These are phyloP conservation scores for Cephalotrichum gorgonifer DNA, from an alignment of 2,329 filamentous ascomycete species.

Conservation along the genomic window DNA sequence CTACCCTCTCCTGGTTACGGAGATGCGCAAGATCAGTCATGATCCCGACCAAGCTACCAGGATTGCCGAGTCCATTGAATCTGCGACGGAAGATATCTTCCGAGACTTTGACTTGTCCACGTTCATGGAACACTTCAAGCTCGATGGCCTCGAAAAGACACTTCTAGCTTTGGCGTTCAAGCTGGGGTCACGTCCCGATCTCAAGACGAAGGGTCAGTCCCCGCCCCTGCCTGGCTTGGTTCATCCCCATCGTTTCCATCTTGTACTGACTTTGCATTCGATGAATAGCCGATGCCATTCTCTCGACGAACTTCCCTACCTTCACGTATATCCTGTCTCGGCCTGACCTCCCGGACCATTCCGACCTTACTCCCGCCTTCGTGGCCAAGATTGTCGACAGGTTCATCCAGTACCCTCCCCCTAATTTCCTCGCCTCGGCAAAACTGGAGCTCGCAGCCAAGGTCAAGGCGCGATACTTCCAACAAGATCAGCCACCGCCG, in stretches of 20 bases:
- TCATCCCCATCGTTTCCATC: conserved; percentile 2
- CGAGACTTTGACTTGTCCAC: conserved; percentile 92
- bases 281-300: conserved; percentile 69
- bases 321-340: conserved; percentile 70
- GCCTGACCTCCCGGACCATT: conserved; percentile 50
- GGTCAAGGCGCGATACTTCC: conserved; percentile 57
- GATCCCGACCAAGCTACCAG: conserved; percentile 76
- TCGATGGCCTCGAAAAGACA: conserved; percentile 80
- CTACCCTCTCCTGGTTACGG: conserved; percentile 70
- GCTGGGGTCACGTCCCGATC: conserved; percentile 64
- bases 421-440: conserved; percentile 69
- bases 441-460: conserved; percentile 60
- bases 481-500: conserved; percentile 53
- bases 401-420: conserved; percentile 77
- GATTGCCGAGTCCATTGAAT: conserved; percentile 89
- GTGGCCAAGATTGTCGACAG: conserved; percentile 75
- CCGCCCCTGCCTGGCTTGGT: not conserved
- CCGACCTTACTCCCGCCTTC: conserved; percentile 58
- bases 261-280: conserved; percentile 6
- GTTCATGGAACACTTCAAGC: conserved; percentile 92
- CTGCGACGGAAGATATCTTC: conserved; percentile 83
- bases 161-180: conserved; percentile 85
- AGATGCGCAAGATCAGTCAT: conserved; percentile 77
- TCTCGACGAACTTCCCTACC: conserved; percentile 66
- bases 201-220: conserved; percentile 73